Evolutionary conservation across 306 rosid species (phyloP).

Genomic region (Leucaena leucocephala): DNA sequence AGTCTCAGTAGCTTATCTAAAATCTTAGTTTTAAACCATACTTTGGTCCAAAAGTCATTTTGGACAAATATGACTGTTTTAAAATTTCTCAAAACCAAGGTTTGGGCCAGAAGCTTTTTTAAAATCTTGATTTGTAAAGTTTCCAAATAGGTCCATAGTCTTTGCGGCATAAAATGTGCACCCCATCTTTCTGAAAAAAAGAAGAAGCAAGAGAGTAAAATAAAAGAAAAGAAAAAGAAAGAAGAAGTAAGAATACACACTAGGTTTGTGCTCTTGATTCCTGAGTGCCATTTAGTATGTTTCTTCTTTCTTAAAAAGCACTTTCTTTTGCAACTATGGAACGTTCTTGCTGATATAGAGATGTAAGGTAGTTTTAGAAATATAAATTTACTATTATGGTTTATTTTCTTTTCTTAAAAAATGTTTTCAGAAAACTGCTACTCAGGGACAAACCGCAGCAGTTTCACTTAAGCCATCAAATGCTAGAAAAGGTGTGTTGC

Average conservation of each 20-base stretch:
- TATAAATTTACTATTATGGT: conserved; percentile 11
- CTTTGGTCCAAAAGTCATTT: no score
- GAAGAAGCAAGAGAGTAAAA: no score
- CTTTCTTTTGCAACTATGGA: conserved; percentile 9
- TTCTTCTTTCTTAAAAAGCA: background rate
- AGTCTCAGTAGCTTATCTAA: no score
- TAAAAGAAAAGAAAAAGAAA: no score
- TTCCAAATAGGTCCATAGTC: no score
- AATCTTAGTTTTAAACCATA: no score
- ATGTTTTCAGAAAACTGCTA: conserved; percentile 56
- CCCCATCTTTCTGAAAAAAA: background rate
- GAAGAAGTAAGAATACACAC: background rate
- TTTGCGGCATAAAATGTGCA: background rate
- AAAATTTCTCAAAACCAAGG: no score
- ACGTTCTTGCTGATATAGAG: conserved; percentile 5
- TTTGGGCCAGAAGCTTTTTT: no score
- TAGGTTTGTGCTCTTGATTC: background rate
- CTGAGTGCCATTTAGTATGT: background rate
- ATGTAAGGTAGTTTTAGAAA: conserved; percentile 20
- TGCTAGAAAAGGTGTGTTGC: conserved; percentile 52
- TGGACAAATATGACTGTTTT: no score
- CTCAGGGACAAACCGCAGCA: conserved; percentile 52
- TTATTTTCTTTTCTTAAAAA: conserved; percentile 28
- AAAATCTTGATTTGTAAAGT: no score
- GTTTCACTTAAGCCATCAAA: conserved; percentile 45